Base-by-base conservation (phyloP, 768 basidiomycete species). In the Amanita jacksonii region DNA sequence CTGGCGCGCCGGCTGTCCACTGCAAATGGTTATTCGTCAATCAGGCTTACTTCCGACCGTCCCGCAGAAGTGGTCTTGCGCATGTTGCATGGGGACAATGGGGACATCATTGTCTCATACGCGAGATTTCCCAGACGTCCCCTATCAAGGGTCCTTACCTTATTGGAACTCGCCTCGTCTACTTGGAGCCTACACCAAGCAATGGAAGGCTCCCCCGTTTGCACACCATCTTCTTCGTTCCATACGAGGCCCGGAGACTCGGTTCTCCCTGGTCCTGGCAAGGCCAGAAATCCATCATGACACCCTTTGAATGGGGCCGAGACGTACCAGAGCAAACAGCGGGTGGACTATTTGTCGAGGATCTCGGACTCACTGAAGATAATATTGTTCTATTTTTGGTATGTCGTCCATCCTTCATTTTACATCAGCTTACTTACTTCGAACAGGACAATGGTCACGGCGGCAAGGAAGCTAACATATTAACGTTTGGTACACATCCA, bases 371-470 rank as follows among this genome's bases (percentile, higher is more conserved):
- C 31, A 80, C 74, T 8, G 79, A 80, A 55, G 79, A 81, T 49
- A 77, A 78, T 44, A 66, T 80, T 15, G 60, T 79, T 42, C 54
- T 81, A 41, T 67, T 78, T 48, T 56, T 77, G 49, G 79, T 77
- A 56, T 36, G 74, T 62, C 18, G 23, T 32, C 5, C 1, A 20
- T 36, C 40, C 30, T 33, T 31, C 41, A 3, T 32, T 27, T 45
- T 8, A 15, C 0, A n/a, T 8, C 18, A 18, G 7, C 16, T n/a
- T 7, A 13, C 27, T 22, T 12, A 30, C 28, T n/a, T 15, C 48
- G 37, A 40, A 41, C 42, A 73, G 69, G 67, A 69, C 52, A 60
- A 60, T 41, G 60, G 58, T 16, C 57, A 66, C 19, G 65, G 63
- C 24, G 52, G 60, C 28, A 64, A 62, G 38, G 62, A 65, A 19